Conservation (phyloP, 257 asterid species). For the Orobanche coerulescens region DNA sequence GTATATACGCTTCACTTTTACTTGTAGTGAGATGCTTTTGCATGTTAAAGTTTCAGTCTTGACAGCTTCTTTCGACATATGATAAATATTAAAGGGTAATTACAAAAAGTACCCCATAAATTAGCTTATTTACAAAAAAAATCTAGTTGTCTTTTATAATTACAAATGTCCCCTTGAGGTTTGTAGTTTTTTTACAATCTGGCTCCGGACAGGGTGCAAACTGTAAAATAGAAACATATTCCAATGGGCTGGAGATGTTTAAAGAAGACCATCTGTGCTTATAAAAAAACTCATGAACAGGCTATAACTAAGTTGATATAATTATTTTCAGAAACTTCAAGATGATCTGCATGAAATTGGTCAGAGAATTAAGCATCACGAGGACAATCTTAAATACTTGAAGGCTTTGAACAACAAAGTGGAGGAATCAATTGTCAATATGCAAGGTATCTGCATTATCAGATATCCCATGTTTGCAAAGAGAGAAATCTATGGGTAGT, state of each 20-base stretch:
- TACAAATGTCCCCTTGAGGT: too few species aligned
- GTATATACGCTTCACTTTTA: not conserved
- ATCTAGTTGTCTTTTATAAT: too few species aligned
- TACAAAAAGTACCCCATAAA: not conserved
- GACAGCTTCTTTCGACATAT: not conserved
- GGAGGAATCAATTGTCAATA: conserved; percentile 43
- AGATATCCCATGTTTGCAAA: not conserved
- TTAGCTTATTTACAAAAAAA: not conserved
- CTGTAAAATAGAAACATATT: not conserved
- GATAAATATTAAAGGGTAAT: not conserved
- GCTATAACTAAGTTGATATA: conserved; percentile 4
- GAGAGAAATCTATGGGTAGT: not conserved
- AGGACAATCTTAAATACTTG: conserved; percentile 46
- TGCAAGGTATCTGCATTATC: conserved; percentile 42
- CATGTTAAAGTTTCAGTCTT: not conserved
- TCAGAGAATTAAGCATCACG: conserved; percentile 53
- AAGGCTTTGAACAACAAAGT: conserved; percentile 31
- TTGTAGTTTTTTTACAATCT: too few species aligned
- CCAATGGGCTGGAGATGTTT: not conserved
- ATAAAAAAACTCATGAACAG: not conserved
- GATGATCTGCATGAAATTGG: conserved; percentile 58
- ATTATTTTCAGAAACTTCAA: conserved; percentile 48
- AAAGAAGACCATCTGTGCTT: not conserved
- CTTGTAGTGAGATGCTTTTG: not conserved
- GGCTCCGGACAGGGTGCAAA: not conserved